A percentile compares a stretch with the other conserved stretches of the same genome.
Evolutionary conservation across 2,329 filamentous ascomycete genomes (phyloP).

Genomic region (Pseudonectria foliicola): DNA sequence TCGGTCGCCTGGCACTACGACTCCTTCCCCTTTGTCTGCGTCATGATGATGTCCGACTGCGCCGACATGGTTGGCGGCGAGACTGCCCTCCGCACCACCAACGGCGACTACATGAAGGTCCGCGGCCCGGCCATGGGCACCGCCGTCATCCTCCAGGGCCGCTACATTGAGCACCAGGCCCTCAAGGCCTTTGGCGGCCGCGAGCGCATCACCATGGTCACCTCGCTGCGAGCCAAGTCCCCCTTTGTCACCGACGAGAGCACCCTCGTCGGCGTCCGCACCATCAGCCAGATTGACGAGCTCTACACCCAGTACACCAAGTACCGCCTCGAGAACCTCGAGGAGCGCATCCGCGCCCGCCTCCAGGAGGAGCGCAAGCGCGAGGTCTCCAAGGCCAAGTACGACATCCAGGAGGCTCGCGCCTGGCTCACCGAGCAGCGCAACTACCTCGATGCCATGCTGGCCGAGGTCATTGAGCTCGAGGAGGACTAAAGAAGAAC

Average conservation of each 20-base stretch:
- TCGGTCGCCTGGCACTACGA: constrained; percentile 59
- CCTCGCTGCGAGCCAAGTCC: constrained; percentile 53
- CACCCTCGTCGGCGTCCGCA: constrained; percentile 51
- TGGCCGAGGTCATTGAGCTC: neutral
- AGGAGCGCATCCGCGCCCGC: constrained; percentile 38
- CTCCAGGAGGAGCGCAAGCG: constrained; percentile 8
- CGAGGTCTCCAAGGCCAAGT: constrained; percentile 7
- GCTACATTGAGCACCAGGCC: constrained; percentile 59
- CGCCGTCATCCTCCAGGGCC: constrained; percentile 56
- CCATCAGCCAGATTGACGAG: constrained; percentile 47
- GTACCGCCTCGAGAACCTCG: constrained; percentile 58
- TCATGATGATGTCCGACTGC: constrained; percentile 58
- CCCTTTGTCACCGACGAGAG: constrained; percentile 52
- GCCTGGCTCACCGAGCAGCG: constrained; percentile 17
- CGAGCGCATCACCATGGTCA: constrained; percentile 61
- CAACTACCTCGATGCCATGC: constrained; percentile 17
- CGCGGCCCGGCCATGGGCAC: constrained; percentile 53
- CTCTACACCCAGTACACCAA: constrained; percentile 55
- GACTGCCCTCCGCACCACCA: constrained; percentile 47
- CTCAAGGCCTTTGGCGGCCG: constrained; percentile 48
- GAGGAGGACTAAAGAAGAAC: no score
- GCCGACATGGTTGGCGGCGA: constrained; percentile 58
- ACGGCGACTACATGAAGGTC: constrained; percentile 48
- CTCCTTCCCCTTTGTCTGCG: constrained; percentile 60
- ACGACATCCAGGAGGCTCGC: constrained; percentile 9